Conservation (phyloP, 352 stramenopile species). For the Pythium apleroticum region DNA sequence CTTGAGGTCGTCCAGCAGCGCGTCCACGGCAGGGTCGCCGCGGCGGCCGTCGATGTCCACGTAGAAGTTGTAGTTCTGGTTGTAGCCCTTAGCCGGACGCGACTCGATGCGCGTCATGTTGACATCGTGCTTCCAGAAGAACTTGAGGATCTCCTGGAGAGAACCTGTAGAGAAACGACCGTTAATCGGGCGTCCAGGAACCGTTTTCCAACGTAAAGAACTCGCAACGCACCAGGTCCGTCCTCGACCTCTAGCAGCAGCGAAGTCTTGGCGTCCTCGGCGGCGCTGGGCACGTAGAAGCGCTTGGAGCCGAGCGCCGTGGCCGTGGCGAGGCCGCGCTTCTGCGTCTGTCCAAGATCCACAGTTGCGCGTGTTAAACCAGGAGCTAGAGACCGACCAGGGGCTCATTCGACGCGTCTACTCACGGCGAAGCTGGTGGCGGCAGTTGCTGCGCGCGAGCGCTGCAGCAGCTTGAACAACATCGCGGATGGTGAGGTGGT, state of each 20-base stretch:
- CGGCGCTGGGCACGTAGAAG: slow-evolving; percentile 26
- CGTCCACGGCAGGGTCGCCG: slow-evolving; percentile 76
- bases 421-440: slow-evolving; percentile 14
- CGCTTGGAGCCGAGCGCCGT: slow-evolving; percentile 27
- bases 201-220: background rate
- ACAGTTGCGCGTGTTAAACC: slow-evolving; percentile 9
- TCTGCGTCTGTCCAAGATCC: slow-evolving; percentile 4
- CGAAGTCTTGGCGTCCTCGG: slow-evolving; percentile 71
- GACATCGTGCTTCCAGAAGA: slow-evolving; percentile 97
- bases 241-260: slow-evolving; percentile 78
- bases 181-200: background rate
- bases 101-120: slow-evolving; percentile 97
- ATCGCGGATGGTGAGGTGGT: slow-evolving; percentile 4
- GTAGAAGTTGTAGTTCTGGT: slow-evolving; percentile 92
- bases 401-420: slow-evolving; percentile 13
- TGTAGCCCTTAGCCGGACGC: slow-evolving; percentile 82
- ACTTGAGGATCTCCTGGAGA: slow-evolving; percentile 94
- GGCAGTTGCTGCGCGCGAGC: slow-evolving; percentile 9
- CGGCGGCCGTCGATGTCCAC: slow-evolving; percentile 90
- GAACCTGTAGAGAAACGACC: slow-evolving; percentile 48
- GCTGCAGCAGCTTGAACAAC: slow-evolving; percentile 25
- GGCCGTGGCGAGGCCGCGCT: slow-evolving; percentile 14
- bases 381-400: background rate
- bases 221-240: slow-evolving; percentile 33
- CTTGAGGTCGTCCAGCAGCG: slow-evolving; percentile 85